Percentiles rank a stretch among this genome's conserved stretches.
Conservation (phyloP, 2,329 filamentous ascomycete genomes). For the Fusarium setosum region DNA sequence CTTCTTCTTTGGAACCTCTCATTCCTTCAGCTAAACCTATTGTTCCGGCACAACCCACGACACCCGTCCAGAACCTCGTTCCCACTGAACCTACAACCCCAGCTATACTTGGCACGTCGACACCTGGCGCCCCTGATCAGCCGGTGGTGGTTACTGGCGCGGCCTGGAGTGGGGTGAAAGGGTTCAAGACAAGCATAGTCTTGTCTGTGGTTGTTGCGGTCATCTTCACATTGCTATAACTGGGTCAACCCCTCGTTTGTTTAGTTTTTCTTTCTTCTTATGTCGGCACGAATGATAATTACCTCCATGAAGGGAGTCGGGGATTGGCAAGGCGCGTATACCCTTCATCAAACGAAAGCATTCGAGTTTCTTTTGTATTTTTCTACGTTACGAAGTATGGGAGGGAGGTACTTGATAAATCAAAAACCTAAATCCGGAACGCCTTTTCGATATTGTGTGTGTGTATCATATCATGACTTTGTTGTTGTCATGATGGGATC, state of each 20-base stretch:
- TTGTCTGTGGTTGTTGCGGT: slow-evolving; percentile 20
- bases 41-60: not conserved
- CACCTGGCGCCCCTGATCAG: slow-evolving; percentile 21
- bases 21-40: not conserved
- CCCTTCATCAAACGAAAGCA: slow-evolving; percentile 8
- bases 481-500: not conserved
- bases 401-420: slow-evolving; percentile 16
- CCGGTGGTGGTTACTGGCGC: slow-evolving; percentile 5
- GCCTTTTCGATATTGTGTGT: not conserved
- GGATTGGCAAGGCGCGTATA: slow-evolving; percentile 9
- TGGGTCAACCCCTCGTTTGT: not conserved
- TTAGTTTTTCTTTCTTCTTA: not conserved
- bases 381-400: slow-evolving; percentile 10
- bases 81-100: slow-evolving; percentile 5
- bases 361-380: slow-evolving; percentile 23
- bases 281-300: not conserved
- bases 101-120: slow-evolving; percentile 17
- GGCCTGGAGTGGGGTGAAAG: slow-evolving; percentile 17
- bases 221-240: slow-evolving; percentile 23
- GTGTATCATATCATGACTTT: not conserved
- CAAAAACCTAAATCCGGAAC: not conserved
- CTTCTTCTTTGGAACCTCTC: not conserved
- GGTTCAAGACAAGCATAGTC: slow-evolving; percentile 17
- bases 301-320: not conserved
- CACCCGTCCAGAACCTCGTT: not conserved